Percentiles rank a stretch among this genome's conserved stretches.
Evolutionary conservation across 2,329 filamentous ascomycete genomes (phyloP).

Genomic region (Colletotrichum tropicale): DNA sequence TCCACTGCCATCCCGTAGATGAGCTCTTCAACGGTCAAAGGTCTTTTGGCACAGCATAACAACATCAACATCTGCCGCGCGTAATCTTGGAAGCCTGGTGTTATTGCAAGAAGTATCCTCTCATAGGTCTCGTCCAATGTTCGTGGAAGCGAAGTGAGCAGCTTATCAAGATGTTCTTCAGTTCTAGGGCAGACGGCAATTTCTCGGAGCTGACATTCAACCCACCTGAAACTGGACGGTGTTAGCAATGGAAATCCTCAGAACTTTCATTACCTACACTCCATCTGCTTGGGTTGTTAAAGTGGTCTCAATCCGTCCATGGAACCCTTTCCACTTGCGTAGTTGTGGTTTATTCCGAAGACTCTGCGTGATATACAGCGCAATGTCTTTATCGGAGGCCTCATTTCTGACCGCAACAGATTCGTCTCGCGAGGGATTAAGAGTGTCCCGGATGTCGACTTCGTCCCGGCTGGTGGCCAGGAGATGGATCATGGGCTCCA

Average conservation of each 20-base stretch:
- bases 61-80: background rate
- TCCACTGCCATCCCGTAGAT: background rate
- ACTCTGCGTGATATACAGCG: background rate
- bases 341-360: background rate
- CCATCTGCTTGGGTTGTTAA: background rate
- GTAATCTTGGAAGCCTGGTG: accelerated
- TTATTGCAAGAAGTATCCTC: background rate
- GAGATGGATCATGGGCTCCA: slow-evolving; percentile 24
- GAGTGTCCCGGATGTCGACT: slow-evolving; percentile 29
- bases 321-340: background rate
- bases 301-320: background rate
- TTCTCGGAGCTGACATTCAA: slow-evolving; percentile 24
- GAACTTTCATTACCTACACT: background rate
- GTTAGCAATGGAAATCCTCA: background rate
- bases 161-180: slow-evolving; percentile 15
- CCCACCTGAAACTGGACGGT: slow-evolving; percentile 26
- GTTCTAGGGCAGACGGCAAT: slow-evolving; percentile 10
- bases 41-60: background rate
- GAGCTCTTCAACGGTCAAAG: background rate
- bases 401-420: background rate
- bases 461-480: slow-evolving; percentile 37
- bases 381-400: background rate
- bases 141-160: slow-evolving; percentile 28
- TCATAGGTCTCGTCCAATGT: slow-evolving; percentile 30
- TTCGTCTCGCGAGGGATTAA: slow-evolving; percentile 18